phyloP scores from a whole-genome alignment of 2,329 filamentous ascomycete species.

The Cladosporium sp. region DNA sequence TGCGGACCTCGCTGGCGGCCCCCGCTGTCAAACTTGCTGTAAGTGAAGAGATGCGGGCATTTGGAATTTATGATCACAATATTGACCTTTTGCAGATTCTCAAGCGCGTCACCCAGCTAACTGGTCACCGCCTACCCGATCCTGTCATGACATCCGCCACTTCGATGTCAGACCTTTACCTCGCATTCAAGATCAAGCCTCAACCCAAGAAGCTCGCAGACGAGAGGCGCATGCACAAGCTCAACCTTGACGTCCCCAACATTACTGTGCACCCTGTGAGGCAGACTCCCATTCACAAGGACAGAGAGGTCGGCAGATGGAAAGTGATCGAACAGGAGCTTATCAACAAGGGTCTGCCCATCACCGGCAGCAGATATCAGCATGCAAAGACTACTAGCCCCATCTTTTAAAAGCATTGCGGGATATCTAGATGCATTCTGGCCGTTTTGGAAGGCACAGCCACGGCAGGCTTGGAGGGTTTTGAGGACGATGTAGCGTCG shows the following conservation, averaged over 20 bases:
- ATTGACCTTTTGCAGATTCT: slow-evolving; percentile 53
- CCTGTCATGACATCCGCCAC: slow-evolving; percentile 46
- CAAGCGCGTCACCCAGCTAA: slow-evolving; percentile 75
- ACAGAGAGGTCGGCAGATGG: slow-evolving; percentile 66
- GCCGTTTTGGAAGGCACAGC: background rate
- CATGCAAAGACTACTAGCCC: slow-evolving; percentile 8
- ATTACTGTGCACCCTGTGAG: slow-evolving; percentile 60
- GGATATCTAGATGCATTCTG: background rate
- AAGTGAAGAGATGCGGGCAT: slow-evolving; percentile 32
- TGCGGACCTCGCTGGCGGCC: slow-evolving; percentile 51
- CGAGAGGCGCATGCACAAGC: slow-evolving; percentile 43
- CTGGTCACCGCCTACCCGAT: slow-evolving; percentile 70
- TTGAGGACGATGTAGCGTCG: background rate
- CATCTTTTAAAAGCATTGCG: background rate
- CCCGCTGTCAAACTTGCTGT: slow-evolving; percentile 66
- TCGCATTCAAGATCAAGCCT: slow-evolving; percentile 30
- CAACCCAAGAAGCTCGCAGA: slow-evolving; percentile 56
- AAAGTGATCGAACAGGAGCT: slow-evolving; percentile 73
- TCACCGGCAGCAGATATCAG: slow-evolving; percentile 36
- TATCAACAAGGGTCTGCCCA: slow-evolving; percentile 53
- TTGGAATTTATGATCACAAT: background rate
- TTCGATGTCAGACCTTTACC: slow-evolving; percentile 34
- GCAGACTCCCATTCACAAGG: slow-evolving; percentile 64
- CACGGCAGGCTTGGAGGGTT: background rate
- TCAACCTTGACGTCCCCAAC: slow-evolving; percentile 56